Evolutionary conservation across 257 asterid genomes (phyloP), one percentile per base, ranked within the genome.

Genomic region (Gynochthodes officinalis): DNA sequence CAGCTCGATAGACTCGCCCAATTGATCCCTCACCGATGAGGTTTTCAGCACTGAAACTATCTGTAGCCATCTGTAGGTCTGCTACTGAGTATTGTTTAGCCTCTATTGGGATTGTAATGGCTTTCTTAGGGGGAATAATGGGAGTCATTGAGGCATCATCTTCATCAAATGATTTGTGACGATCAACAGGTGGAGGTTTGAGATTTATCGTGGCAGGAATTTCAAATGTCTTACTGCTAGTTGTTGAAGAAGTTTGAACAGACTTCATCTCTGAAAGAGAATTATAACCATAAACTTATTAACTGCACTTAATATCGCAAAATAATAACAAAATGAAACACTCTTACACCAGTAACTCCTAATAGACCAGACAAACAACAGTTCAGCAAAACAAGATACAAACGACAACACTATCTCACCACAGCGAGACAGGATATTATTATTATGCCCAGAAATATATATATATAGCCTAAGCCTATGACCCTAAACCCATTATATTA

Each of bases 61-160:
- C 91, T 2, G 98, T 93, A 33, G 97, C 97, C 80, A 90, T 89
- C 88, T 92, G 98, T 74, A 92, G 81, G 77, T 92, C 98, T 16
- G 98, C 98, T 40, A 93, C 87, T 6, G 98, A 86, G 78, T 82
- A 94, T 27, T 72, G 81, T 55, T 82, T 84, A 15, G 93, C 90
- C 54, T 88, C 83, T 81, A 94, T 82, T 9, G 89, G 89, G 64
- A 85, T 86, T 16, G 77, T 79, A 62, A 77, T 77, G 53, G 76
- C 84, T 82, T 88, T 91, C 89, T 87, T 94, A 59, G 90, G 80
- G 1, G 90, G 84, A 54, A 83, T 83, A 48, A 89, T 84, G 70
- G 97, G 97, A 81, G 80, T 88, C 15, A 78, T 67, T 1, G 89
- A 55, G 79, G 82, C 75, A 49, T 91, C 97, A 32, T 81, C 89